Base-by-base conservation (phyloP, 108 stramenopile species). In the Poteriospumella lacustris region DNA sequence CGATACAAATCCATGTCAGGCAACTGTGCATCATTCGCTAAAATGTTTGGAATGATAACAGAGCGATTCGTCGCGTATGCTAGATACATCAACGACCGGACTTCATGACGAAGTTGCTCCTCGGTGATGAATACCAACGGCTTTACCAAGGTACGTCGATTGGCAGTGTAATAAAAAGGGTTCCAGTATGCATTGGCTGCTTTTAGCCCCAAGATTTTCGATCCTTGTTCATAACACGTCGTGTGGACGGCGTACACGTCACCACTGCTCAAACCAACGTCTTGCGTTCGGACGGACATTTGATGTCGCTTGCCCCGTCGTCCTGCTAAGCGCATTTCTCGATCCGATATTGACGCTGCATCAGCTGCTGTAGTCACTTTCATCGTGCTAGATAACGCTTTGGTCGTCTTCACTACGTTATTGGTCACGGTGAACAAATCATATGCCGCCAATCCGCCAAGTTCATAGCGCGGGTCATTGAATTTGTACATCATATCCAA, bases 401-500 rank as follows among this genome's bases (percentile, higher is more conserved):
- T n/a, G n/a, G n/a, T n/a, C n/a, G n/a, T n/a, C n/a, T n/a, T n/a
- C n/a, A n/a, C n/a, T n/a, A n/a, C n/a, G 19, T 52, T 15, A 15
- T 52, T 52, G 15, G 47, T 52, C 47, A 52, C 9, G 9, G 9
- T 19, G 9, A 64, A 64, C 36, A 64, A 5, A 31, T 64, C 36
- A 19, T 31, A 24, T 12, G 60, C 60, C 24, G 60, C 60, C 36
- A 29, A 9, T 3, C 70, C 70, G 5, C 70, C 70, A 34, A 73
- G 33, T 73, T 73, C 70, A 73, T 12, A 52, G 5, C n/a, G 12
- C 36, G 36, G 12, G 42, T 44, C 43, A n/a, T 73, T 3, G 42
- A 73, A 73, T 38, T 73, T 73, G 42, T 52, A 73, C 5, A 73
- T 73, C 31, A 29, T 73, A 56, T 73, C 70, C 33, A 38, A 52